phyloP scores from a whole-genome alignment of 768 basidiomycete genomes.

The Leccinum aurantiacum region DNA sequence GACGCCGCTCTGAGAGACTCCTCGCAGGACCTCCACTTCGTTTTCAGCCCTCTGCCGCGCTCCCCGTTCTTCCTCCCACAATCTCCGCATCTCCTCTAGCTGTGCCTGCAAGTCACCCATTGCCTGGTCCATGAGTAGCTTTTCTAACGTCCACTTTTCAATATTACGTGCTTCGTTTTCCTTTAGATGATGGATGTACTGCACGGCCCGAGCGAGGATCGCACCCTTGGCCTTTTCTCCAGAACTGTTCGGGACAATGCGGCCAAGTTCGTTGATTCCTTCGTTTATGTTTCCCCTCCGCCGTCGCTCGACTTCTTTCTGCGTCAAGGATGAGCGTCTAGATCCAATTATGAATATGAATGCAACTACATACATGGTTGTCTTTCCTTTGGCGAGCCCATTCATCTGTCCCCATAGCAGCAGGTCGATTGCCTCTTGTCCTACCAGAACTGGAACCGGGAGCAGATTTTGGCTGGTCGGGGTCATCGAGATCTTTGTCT shows the following conservation, averaged over 20 bases:
- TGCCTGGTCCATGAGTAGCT: conserved; percentile 87
- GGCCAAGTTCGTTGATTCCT: conserved; percentile 89
- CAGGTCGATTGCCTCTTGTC: conserved; percentile 51
- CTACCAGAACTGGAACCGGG: conserved; percentile 38
- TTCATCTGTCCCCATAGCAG: conserved; percentile 71
- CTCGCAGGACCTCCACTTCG: conserved; percentile 61
- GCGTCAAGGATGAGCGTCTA: conserved; percentile 11
- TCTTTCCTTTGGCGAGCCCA: conserved; percentile 81
- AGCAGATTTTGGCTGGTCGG: conserved; percentile 26
- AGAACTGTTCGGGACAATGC: conserved; percentile 83
- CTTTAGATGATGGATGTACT: conserved; percentile 89
- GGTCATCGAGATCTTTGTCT: conserved; percentile 30
- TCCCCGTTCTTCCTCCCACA: conserved; percentile 77
- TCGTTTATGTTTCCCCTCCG: conserved; percentile 96
- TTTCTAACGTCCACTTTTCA: conserved; percentile 93
- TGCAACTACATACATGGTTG: conserved; percentile 61
- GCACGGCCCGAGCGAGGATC: conserved; percentile 82
- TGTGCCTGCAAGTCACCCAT: conserved; percentile 86
- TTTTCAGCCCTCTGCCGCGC: conserved; percentile 57
- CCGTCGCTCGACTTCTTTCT: conserved; percentile 99
- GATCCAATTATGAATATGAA: not conserved
- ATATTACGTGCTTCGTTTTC: conserved; percentile 90
- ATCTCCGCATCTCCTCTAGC: conserved; percentile 75
- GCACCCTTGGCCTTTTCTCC: conserved; percentile 90
- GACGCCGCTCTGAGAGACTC: conserved; percentile 26